Evolutionary conservation across 306 rosid genomes (phyloP).

Genomic region (Sesbania bispinosa): DNA sequence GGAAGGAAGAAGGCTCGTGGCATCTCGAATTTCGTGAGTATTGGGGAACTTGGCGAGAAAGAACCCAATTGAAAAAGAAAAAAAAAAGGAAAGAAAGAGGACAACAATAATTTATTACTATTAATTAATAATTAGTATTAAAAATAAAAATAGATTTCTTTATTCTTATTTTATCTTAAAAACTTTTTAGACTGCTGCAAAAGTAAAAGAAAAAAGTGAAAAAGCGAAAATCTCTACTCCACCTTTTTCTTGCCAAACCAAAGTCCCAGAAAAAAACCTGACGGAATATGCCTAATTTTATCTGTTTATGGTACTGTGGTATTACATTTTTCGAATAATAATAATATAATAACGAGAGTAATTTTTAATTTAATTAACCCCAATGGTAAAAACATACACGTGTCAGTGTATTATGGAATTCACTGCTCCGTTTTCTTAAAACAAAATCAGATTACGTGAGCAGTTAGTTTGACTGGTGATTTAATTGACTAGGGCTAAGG

Average conservation of each 20-base stretch:
- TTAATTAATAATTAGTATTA: too few relatives aligned
- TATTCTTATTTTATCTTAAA: constrained; percentile 2
- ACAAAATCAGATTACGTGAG: background rate
- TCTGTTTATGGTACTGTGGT: background rate
- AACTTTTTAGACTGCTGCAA: constrained; percentile 24
- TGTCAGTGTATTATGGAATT: background rate
- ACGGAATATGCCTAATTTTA: constrained; percentile 25
- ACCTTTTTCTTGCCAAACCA: constrained; percentile 12
- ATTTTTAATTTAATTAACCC: background rate
- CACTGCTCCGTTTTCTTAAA: background rate
- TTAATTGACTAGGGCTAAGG: background rate
- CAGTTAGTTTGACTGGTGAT: background rate
- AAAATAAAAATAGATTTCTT: background rate
- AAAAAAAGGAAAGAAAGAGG: too few relatives aligned
- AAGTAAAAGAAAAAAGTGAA: constrained; percentile 28
- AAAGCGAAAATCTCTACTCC: constrained; percentile 29
- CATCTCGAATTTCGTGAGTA: constrained; percentile 33
- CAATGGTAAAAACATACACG: background rate
- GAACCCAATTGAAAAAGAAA: background rate
- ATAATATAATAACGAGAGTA: background rate
- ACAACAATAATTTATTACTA: background rate
- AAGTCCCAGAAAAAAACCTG: constrained; percentile 8
- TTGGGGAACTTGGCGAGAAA: background rate
- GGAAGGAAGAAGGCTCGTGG: constrained; percentile 28
- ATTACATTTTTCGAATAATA: background rate